These are phyloP conservation scores for Neonothopanus nambi DNA, from an alignment of 1,284 basidiomycete genomes.

Conservation along the genomic window DNA sequence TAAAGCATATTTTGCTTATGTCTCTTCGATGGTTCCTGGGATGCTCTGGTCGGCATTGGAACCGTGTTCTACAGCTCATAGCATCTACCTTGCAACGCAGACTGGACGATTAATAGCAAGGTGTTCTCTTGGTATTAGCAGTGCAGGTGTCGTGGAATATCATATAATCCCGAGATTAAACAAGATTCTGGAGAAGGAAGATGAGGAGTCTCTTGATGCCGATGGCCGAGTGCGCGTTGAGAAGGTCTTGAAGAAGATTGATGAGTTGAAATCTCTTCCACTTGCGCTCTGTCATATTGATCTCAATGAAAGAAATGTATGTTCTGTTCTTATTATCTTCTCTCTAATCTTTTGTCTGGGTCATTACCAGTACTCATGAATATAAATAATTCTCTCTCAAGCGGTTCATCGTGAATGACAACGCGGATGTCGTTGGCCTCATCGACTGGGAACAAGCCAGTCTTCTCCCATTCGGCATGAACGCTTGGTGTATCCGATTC, in stretches of 20 bases:
- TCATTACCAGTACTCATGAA: too few species aligned
- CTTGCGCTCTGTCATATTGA: constrained; percentile 8
- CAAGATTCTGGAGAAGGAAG: background rate
- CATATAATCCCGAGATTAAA: background rate
- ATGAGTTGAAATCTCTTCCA: background rate
- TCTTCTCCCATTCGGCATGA: too few species aligned
- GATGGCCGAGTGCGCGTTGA: constrained; percentile 2
- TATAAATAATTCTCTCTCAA: background rate
- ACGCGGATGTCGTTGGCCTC: constrained; percentile 2
- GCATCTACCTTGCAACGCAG: background rate
- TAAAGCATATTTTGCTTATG: constrained; percentile 7
- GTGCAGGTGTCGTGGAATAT: background rate
- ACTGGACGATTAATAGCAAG: background rate
- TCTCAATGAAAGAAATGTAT: constrained; percentile 7
- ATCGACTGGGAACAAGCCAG: too few species aligned
- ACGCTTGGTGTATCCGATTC: constrained; percentile 4
- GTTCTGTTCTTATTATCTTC: too few species aligned
- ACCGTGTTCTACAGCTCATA: background rate
- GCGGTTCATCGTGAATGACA: constrained; percentile 3
- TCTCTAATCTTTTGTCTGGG: too few species aligned
- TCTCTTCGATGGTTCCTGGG: constrained; percentile 1
- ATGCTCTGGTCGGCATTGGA: background rate
- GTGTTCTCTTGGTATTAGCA: background rate
- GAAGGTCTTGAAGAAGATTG: background rate
- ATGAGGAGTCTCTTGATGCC: background rate